phyloP scores from a whole-genome alignment of 2,329 filamentous ascomycete species.

The Helotiales sp. region DNA sequence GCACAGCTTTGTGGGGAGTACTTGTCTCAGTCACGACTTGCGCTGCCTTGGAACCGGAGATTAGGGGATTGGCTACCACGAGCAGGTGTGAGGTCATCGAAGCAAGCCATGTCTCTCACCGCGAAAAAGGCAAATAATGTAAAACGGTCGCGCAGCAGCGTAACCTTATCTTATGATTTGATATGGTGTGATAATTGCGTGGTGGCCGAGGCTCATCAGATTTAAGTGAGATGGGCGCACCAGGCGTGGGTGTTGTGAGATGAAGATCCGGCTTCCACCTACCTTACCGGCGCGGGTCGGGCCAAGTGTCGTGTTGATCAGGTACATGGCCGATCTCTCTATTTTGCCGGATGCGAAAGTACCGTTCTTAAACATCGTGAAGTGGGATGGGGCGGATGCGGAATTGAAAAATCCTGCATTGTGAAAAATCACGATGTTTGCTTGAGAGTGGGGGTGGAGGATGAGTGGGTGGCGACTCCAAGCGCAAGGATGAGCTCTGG shows the following conservation, averaged over 20 bases:
- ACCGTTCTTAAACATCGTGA: slow-evolving; percentile 16
- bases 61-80: slow-evolving; percentile 5
- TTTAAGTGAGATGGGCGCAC: too few relatives aligned
- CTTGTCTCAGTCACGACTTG: slow-evolving; percentile 13
- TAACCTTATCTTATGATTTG: background rate
- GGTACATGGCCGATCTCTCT: slow-evolving; percentile 18
- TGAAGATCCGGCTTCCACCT: slow-evolving; percentile 7
- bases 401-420: background rate
- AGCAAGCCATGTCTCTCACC: background rate
- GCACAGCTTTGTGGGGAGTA: background rate
- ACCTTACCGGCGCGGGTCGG: slow-evolving; percentile 23
- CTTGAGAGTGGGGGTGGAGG: slow-evolving; percentile 12
- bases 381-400: background rate
- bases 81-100: slow-evolving; percentile 9
- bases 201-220: too few relatives aligned
- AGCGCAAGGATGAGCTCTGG: background rate
- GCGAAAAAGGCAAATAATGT: slow-evolving; percentile 7
- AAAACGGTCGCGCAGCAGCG: background rate
- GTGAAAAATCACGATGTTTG: slow-evolving; percentile 22
- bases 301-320: background rate
- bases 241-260: too few relatives aligned
- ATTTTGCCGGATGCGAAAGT: slow-evolving; percentile 18
- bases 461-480: too few relatives aligned
- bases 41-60: slow-evolving; percentile 24
- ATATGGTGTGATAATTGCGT: background rate